A percentile compares a stretch with the other conserved stretches of the same genome.
Conservation (phyloP, 2,329 filamentous ascomycete species). For the Myrmaecium sp. region DNA sequence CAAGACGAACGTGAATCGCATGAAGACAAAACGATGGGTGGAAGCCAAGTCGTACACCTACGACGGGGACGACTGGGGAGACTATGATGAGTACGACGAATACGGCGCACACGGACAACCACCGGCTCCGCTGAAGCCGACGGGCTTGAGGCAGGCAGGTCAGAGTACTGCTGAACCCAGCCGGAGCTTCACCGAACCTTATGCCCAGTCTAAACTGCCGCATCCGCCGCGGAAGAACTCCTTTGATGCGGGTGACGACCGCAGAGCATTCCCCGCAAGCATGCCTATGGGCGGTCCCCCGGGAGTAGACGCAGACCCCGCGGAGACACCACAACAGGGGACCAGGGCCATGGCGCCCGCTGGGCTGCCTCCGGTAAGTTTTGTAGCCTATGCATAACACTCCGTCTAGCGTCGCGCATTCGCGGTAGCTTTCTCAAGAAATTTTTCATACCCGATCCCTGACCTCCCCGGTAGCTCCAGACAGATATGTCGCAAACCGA, state of each 20-base stretch:
- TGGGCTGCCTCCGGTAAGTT: too few relatives aligned
- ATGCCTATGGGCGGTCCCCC: too few relatives aligned
- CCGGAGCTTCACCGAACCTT: conserved; percentile 25
- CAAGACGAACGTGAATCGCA: conserved; percentile 71
- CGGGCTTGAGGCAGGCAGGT: conserved; percentile 26
- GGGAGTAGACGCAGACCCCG: background rate
- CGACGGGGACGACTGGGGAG: conserved; percentile 88
- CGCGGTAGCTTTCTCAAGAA: too few relatives aligned
- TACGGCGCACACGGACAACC: conserved; percentile 31
- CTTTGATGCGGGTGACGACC: conserved; percentile 38
- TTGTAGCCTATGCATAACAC: too few relatives aligned
- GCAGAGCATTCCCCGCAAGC: conserved; percentile 32
- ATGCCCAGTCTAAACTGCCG: conserved; percentile 8
- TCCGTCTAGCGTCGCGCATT: too few relatives aligned
- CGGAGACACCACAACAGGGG: too few relatives aligned
- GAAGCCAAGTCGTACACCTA: conserved; percentile 76
- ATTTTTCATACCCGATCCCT: too few relatives aligned
- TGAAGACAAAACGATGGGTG: conserved; percentile 90
- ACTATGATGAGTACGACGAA: conserved; percentile 39
- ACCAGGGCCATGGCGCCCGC: too few relatives aligned
- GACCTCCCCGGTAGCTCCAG: too few relatives aligned
- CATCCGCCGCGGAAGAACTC: conserved; percentile 26
- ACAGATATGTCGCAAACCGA: too few relatives aligned
- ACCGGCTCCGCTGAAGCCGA: conserved; percentile 23
- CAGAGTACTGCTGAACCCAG: conserved; percentile 12